A percentile compares a stretch with the other conserved stretches of the same genome.
Conservation (phyloP, 306 rosid genomes). For the Adenanthera pavonina region DNA sequence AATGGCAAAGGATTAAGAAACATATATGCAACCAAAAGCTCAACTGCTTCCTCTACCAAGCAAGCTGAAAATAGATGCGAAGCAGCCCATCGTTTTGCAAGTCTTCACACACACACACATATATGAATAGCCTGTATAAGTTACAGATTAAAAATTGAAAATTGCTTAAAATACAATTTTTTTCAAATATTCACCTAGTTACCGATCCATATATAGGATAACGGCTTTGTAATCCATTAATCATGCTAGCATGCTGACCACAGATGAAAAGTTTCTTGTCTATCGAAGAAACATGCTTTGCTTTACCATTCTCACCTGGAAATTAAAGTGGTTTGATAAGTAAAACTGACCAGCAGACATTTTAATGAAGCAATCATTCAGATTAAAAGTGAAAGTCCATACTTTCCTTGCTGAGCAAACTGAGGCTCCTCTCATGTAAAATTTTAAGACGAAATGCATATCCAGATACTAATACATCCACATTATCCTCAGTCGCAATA, state of each 20-base stretch:
- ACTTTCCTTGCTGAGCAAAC: conserved; percentile 71
- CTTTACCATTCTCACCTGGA: conserved; percentile 66
- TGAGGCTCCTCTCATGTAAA: conserved; percentile 94
- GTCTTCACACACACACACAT: conserved; percentile 55
- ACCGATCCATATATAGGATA: conserved; percentile 79
- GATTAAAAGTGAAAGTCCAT: conserved; percentile 42
- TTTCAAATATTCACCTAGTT: conserved; percentile 66
- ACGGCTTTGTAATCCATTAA: conserved; percentile 84
- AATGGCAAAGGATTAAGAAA: conserved; percentile 86
- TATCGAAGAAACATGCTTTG: conserved; percentile 56
- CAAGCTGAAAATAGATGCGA: conserved; percentile 93
- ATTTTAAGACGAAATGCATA: conserved; percentile 91
- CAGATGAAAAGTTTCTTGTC: conserved; percentile 75
- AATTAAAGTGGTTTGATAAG: conserved; percentile 39
- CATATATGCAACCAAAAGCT: conserved; percentile 83
- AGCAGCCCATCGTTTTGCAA: conserved; percentile 95
- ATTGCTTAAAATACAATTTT: conserved; percentile 15
- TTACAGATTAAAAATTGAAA: conserved; percentile 25
- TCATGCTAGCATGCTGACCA: conserved; percentile 91
- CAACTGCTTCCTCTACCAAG: conserved; percentile 89
- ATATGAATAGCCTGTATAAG: conserved; percentile 40
- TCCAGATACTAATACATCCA: conserved; percentile 82
- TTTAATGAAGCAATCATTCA: conserved; percentile 37
- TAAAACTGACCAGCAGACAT: conserved; percentile 32
- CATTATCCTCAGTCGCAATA: conserved; percentile 75